A percentile compares a stretch with the other conserved stretches of the same genome.
These are phyloP conservation scores for Phytophthora pistaciae DNA, from an alignment of 352 stramenopile genomes.

Conservation along the genomic window DNA sequence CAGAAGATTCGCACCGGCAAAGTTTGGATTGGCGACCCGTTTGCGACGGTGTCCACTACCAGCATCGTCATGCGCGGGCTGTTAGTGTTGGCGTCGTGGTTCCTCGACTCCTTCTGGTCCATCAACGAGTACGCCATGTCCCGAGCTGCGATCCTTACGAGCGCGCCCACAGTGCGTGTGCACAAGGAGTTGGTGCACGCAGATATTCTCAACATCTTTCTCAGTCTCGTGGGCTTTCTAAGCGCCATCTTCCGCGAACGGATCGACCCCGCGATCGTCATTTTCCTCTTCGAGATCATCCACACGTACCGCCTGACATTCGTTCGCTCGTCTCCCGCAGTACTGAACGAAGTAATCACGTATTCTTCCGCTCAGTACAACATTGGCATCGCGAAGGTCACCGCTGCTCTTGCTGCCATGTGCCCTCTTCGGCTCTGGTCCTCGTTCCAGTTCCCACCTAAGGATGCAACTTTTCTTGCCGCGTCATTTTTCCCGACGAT, in stretches of 20 bases:
- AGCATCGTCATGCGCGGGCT: slow-evolving; percentile 23
- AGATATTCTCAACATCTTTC: slow-evolving; percentile 30
- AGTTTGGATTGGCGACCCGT: slow-evolving; percentile 51
- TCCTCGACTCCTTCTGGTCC: slow-evolving; percentile 36
- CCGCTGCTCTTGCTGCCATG: slow-evolving; percentile 7
- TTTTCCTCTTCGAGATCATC: slow-evolving; percentile 27
- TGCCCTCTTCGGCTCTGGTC: slow-evolving; percentile 23
- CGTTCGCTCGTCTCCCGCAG: background rate
- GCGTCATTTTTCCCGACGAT: slow-evolving; percentile 18
- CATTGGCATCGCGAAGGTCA: slow-evolving; percentile 8
- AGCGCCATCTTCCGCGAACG: slow-evolving; percentile 20
- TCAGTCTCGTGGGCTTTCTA: slow-evolving; percentile 18
- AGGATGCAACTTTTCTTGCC: slow-evolving; percentile 15
- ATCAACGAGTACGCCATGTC: slow-evolving; percentile 37
- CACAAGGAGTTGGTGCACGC: slow-evolving; percentile 39
- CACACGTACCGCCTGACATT: slow-evolving; percentile 11
- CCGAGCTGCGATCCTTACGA: slow-evolving; percentile 7
- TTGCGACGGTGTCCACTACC: slow-evolving; percentile 33
- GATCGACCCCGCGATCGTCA: slow-evolving; percentile 24
- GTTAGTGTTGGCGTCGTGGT: slow-evolving; percentile 33
- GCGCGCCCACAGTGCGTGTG: slow-evolving; percentile 6
- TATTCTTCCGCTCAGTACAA: slow-evolving; percentile 13
- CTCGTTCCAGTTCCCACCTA: slow-evolving; percentile 13
- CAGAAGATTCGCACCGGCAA: slow-evolving; percentile 33
- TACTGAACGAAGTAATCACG: slow-evolving; percentile 15